Conservation (phyloP, 163 green algal genomes). For the Prototheca cutis region DNA sequence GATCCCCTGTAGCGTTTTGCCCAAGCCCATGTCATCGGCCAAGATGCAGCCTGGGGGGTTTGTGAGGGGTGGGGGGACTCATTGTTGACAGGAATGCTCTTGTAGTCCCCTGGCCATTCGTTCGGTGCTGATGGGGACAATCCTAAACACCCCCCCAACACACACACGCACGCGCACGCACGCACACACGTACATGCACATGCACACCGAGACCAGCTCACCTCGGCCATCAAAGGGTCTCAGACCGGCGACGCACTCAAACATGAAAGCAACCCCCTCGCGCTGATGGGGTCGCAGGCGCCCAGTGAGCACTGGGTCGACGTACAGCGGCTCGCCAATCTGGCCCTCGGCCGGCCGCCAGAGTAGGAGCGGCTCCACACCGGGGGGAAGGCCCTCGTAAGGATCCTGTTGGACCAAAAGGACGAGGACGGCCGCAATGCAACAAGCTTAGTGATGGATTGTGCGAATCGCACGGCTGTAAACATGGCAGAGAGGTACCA, state of each 20-base stretch:
- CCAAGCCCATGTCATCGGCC: conserved; percentile 96
- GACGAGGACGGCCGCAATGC: too few relatives aligned
- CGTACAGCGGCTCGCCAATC: conserved; percentile 37
- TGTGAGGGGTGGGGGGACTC: background rate
- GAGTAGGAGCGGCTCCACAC: conserved; percentile 78
- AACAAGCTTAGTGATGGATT: too few relatives aligned
- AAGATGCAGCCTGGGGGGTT: conserved; percentile 86
- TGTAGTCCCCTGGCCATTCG: too few relatives aligned
- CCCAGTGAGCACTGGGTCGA: conserved; percentile 79
- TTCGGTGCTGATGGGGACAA: too few relatives aligned
- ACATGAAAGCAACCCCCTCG: conserved; percentile 98
- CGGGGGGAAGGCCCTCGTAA: conserved; percentile 41
- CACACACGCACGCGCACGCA: too few relatives aligned
- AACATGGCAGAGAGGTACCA: too few relatives aligned
- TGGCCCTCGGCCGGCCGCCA: conserved; percentile 55
- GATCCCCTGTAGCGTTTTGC: conserved; percentile 89
- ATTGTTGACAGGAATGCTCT: background rate
- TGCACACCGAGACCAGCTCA: too few relatives aligned
- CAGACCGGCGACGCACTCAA: conserved; percentile 92
- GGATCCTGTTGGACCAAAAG: too few relatives aligned
- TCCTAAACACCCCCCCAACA: too few relatives aligned
- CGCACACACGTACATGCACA: too few relatives aligned
- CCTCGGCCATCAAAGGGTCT: conserved; percentile 54
- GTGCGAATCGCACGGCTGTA: too few relatives aligned
- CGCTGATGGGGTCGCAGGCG: conserved; percentile 91